These are phyloP conservation scores for Lentinula novae-zelandiae DNA, from an alignment of 1,284 basidiomycete genomes.

Conservation along the genomic window DNA sequence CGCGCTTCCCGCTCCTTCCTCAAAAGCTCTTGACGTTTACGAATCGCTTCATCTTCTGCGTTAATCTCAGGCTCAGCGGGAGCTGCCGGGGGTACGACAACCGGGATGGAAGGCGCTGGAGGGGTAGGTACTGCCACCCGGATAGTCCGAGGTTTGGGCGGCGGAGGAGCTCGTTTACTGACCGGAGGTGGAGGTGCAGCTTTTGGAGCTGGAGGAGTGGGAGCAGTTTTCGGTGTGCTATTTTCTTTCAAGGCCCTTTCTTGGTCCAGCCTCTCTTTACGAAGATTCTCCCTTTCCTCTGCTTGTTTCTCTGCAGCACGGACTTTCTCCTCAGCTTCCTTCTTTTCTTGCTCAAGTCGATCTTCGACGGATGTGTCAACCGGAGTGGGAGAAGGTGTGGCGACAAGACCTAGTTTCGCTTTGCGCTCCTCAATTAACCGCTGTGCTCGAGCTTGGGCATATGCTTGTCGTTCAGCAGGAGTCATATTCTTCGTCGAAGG, in stretches of 20 bases:
- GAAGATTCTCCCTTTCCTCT: slow-evolving; percentile 67
- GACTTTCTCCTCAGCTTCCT: slow-evolving; percentile 81
- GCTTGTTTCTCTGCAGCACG: slow-evolving; percentile 73
- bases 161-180: slow-evolving; percentile 37
- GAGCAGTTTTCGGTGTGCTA: slow-evolving; percentile 26
- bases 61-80: slow-evolving; percentile 41
- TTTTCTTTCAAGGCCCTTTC: slow-evolving; percentile 59
- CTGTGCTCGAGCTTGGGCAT: slow-evolving; percentile 80
- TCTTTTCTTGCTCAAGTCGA: slow-evolving; percentile 78
- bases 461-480: slow-evolving; percentile 80
- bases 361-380: slow-evolving; percentile 81
- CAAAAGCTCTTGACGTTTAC: slow-evolving; percentile 60
- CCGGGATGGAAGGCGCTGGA: slow-evolving; percentile 41
- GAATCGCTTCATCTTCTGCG: slow-evolving; percentile 63
- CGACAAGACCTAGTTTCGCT: slow-evolving; percentile 77
- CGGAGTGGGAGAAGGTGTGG: slow-evolving; percentile 44
- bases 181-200: slow-evolving; percentile 27
- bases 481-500: slow-evolving; percentile 73
- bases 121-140: slow-evolving; percentile 30
- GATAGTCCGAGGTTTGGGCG: slow-evolving; percentile 29
- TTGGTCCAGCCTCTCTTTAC: slow-evolving; percentile 64
- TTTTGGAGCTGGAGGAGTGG: slow-evolving; percentile 26
- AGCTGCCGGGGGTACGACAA: slow-evolving; percentile 26
- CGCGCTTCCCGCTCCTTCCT: slow-evolving; percentile 67
- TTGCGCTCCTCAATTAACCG: slow-evolving; percentile 85